phyloP scores from a whole-genome alignment of 768 basidiomycete species.

The Pleurotus eryngii region DNA sequence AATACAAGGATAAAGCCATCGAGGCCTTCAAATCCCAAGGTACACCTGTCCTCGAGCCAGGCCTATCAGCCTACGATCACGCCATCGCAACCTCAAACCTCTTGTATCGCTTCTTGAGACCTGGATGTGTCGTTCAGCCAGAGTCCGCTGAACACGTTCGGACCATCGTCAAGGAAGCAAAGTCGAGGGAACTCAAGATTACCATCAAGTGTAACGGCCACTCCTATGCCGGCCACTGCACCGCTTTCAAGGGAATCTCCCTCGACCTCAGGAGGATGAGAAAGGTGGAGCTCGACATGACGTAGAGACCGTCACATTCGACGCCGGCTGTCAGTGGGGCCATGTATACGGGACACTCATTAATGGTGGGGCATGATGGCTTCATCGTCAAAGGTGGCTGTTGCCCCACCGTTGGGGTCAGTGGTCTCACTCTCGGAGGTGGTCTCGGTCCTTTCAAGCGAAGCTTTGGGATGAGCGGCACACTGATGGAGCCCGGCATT shows the following conservation, averaged over 20 bases:
- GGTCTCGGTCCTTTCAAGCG: constrained; percentile 15
- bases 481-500: constrained; percentile 8
- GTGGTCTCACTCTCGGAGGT: constrained; percentile 13
- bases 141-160: constrained; percentile 10
- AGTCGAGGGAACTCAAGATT: constrained; percentile 7
- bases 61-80: constrained; percentile 11
- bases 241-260: constrained; percentile 13
- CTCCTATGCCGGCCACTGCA: constrained; percentile 14
- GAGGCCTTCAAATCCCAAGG: constrained; percentile 5
- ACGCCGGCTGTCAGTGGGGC: constrained; percentile 14
- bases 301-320: constrained; percentile 11
- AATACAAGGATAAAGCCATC: no score
- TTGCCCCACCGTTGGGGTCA: constrained; percentile 13
- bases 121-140: constrained; percentile 13
- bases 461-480: constrained; percentile 15
- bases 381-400: constrained; percentile 14
- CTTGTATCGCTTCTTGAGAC: constrained; percentile 13
- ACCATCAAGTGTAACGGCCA: constrained; percentile 15
- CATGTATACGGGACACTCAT: constrained; percentile 14
- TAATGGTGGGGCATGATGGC: constrained; percentile 11
- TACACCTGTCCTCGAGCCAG: constrained; percentile 10
- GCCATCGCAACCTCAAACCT: constrained; percentile 14
- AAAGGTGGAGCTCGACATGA: constrained; percentile 10
- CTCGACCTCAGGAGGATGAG: constrained; percentile 13
- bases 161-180: constrained; percentile 9